Base-by-base conservation (phyloP, 306 rosid genomes). In the Elaeagnus macrophylla region DNA sequence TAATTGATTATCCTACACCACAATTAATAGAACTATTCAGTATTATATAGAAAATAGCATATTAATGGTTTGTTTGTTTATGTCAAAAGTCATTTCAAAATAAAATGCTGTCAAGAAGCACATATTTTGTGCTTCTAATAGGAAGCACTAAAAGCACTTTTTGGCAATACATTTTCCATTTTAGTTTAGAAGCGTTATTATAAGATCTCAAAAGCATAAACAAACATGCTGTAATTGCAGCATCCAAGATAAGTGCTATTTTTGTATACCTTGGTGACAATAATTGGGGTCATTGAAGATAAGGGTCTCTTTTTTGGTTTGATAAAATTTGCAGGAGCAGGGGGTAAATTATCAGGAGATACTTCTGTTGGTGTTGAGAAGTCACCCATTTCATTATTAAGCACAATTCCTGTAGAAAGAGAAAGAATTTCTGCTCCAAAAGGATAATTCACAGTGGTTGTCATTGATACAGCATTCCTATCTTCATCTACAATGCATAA, bases 241-340 rank as follows among this genome's bases (percentile, higher is more conserved):
- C 25, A 38, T 37, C 11, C 56, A 61, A 15, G 12, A 13, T 7
- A 36, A 37, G 50, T 48, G 41, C 15, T 5, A 51, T 60, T 16
- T 7, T 2, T 19, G 0, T 48, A 32, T 80, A 90, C 95, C 95
- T 84, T 84, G 7, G 86, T 74, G 64, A 86, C 51, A 14, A 91
- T 74, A 39, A 86, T 64, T 36, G 97, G 97, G 48, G 85, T 72
- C 97, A 91, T 91, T 52, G 96, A 86, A 62, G 97, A 86, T 69
- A 86, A 61, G 12, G 97, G 95, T 67, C 83, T 82, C 72, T 91
- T 91, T 51, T 68, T 84, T 42, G 96, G 96, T 61, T 65, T 41
- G 54, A 91, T 84, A 52, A 76, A 91, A 62, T 91, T 91, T 57
- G 95, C 44, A 9, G 97, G 97, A 59, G 95, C 83, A 35, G 95